These are phyloP conservation scores for Leucosporidium yakuticum DNA, from an alignment of 768 basidiomycete species.

Conservation along the genomic window DNA sequence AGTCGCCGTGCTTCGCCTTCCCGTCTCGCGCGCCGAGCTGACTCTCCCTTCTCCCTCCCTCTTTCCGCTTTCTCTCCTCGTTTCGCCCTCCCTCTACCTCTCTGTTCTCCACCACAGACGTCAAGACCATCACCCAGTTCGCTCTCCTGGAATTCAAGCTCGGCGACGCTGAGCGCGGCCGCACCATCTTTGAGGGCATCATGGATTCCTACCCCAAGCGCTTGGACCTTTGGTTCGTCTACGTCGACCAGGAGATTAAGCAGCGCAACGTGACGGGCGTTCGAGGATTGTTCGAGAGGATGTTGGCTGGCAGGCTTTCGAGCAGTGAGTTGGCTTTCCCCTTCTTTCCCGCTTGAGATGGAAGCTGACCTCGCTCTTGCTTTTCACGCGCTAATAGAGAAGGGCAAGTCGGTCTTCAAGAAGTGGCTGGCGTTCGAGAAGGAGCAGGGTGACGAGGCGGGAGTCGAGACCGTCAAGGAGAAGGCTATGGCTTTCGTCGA, in stretches of 20 bases:
- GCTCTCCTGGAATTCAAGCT: slow-evolving; percentile 91
- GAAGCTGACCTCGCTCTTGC: slow-evolving; percentile 12
- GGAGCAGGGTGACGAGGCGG: slow-evolving; percentile 77
- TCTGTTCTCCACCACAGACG: slow-evolving; percentile 51
- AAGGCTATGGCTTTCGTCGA: slow-evolving; percentile 68
- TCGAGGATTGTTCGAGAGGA: slow-evolving; percentile 80
- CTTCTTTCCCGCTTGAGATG: background rate
- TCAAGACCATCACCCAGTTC: slow-evolving; percentile 92
- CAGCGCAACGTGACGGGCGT: slow-evolving; percentile 71
- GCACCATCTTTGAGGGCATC: slow-evolving; percentile 93
- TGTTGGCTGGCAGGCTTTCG: slow-evolving; percentile 78
- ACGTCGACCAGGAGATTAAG: slow-evolving; percentile 90
- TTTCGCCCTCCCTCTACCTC: background rate
- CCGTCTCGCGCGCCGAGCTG: slow-evolving; percentile 11
- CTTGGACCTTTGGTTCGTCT: slow-evolving; percentile 91
- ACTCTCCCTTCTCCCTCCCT: background rate
- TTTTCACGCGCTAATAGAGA: slow-evolving; percentile 46
- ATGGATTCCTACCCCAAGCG: slow-evolving; percentile 91
- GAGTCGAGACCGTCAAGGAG: slow-evolving; percentile 70
- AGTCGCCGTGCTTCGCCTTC: slow-evolving; percentile 40
- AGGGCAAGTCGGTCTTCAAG: slow-evolving; percentile 72
- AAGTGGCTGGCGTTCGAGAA: slow-evolving; percentile 90
- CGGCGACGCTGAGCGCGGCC: slow-evolving; percentile 89
- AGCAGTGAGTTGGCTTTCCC: slow-evolving; percentile 60
- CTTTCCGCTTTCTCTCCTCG: background rate